These are phyloP conservation scores for Claviceps africana DNA, from an alignment of 2,329 filamentous ascomycete species.

Conservation along the genomic window DNA sequence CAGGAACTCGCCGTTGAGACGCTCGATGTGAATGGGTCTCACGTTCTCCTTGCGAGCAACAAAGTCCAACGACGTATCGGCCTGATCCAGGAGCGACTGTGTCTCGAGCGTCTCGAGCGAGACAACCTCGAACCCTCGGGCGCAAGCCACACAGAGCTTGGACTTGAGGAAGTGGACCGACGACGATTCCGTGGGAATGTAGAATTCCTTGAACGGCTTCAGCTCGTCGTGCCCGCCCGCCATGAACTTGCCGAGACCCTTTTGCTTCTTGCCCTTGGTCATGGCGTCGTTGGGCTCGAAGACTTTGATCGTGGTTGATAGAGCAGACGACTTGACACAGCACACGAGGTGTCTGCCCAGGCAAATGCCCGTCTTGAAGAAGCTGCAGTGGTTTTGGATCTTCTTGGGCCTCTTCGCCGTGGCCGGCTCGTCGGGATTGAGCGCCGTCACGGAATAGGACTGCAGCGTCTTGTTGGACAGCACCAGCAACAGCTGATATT, in stretches of 20 bases:
- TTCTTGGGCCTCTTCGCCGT: conserved; percentile 81
- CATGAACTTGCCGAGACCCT: conserved; percentile 91
- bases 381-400: conserved; percentile 93
- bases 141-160: conserved; percentile 91
- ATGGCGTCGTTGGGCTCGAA: conserved; percentile 94
- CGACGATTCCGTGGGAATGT: conserved; percentile 95
- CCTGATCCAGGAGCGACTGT: conserved; percentile 90
- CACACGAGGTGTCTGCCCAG: conserved; percentile 88
- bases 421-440: conserved; percentile 72
- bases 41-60: conserved; percentile 87
- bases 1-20: conserved; percentile 90
- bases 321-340: conserved; percentile 83
- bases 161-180: conserved; percentile 96
- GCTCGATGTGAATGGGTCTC: conserved; percentile 92
- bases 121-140: conserved; percentile 92
- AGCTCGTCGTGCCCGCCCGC: conserved; percentile 84
- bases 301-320: conserved; percentile 97
- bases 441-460: conserved; percentile 74
- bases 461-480: conserved; percentile 85
- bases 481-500: conserved; percentile 83
- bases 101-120: conserved; percentile 95
- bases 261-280: conserved; percentile 88
- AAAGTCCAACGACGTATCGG: conserved; percentile 94
- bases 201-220: conserved; percentile 97
- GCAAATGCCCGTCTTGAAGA: conserved; percentile 96